Evolutionary conservation across 768 basidiomycete species (phyloP), one percentile per base, ranked within the genome.

Genomic region (Coprinopsis strossmayeri): DNA sequence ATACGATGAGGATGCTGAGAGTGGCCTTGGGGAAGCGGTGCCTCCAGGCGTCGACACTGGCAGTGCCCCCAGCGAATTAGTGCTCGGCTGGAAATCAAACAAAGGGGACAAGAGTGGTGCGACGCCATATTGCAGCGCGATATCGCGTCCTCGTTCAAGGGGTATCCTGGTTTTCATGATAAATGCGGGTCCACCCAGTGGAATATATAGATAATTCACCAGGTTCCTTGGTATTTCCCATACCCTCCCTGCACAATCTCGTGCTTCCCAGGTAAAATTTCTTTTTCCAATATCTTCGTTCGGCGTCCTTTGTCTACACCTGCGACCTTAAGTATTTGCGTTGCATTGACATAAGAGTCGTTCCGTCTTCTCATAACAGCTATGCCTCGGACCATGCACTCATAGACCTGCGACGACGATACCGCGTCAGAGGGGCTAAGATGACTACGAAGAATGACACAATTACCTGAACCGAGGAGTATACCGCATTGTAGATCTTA

Each of bases 211-310:
- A 50, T 25, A 37, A 58, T 82, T 61, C 60, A 95, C 95, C 96
- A 99, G 49, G 95, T 98, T 55, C 96, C 96, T 65, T 99, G 96
- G 64, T 97, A 99, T 71, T 97, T 95, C 21, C 96, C 96, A 63
- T 98, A 98, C 25, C 96, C 96, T 32, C 96, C 96, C 65, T 98
- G 96, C 3, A 99, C 91, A 64, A 98, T 98, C 67, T 99, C 95
- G 66, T 96, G 91, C 66, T 87, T 86, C 40, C 92, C 93, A 49
- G 88, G 87, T 35, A 94, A 77, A 53, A 99, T 91, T 70, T 99
- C 95, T 66, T 94, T 96, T 75, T 98, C 89, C 12, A 91, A 72
- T 46, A 98, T 96, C 78, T 97, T 97, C 13, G 95, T 97, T 34
- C 96, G 78, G 37, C 87, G 81, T 1, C 93, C 93, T 67, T 99